Conservation (phyloP, 1,284 basidiomycete genomes). For the Rhodotorula sp. region DNA sequence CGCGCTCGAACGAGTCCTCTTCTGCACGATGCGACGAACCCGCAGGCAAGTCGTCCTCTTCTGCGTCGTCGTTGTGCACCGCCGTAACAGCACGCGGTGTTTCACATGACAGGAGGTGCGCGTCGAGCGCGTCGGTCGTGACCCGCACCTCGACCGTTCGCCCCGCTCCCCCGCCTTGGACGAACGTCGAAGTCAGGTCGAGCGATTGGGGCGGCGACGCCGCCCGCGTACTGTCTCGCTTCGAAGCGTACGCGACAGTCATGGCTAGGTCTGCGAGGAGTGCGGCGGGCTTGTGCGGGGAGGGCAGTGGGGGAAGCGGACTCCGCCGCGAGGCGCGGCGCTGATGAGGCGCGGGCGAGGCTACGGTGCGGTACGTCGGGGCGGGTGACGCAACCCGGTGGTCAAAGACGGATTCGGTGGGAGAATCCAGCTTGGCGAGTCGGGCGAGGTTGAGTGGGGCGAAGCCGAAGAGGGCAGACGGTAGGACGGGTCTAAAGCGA, state of each 20-base stretch:
- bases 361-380: conserved; percentile 1
- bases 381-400: not conserved
- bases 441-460: not conserved
- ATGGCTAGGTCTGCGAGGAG: not conserved
- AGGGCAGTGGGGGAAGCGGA: not conserved
- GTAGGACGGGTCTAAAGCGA: no score
- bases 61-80: no score
- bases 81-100: no score
- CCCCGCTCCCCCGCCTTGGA: not conserved
- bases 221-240: no score
- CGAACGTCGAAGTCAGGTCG: not conserved
- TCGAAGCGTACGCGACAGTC: no score
- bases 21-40: not conserved
- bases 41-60: no score
- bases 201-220: no score
- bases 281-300: no score
- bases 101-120: no score
- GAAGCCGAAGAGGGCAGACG: not conserved
- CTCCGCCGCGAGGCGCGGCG: not conserved
- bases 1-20: not conserved
- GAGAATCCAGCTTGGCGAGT: not conserved
- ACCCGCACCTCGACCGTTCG: no score
- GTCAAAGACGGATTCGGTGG: no score
- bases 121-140: no score
- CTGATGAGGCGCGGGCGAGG: not conserved